Conservation (phyloP, 441 rosid species). For the Adansonia grandidieri region DNA sequence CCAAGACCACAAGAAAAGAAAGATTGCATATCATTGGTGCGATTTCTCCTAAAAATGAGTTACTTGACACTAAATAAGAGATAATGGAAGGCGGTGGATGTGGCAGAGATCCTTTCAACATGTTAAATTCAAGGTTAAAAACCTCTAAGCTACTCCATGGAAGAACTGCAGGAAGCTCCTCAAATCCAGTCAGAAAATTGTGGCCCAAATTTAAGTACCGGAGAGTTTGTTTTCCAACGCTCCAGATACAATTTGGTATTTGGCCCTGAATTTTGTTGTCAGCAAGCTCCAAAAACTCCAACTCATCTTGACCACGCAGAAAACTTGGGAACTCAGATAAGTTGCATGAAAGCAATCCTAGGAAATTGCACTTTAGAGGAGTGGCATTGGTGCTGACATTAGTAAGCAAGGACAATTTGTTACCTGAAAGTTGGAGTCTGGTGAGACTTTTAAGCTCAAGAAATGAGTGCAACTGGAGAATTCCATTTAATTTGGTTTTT, state of each 20-base stretch:
- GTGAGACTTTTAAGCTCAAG: constrained; percentile 6
- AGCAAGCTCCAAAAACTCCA: constrained; percentile 9
- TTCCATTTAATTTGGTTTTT: background rate
- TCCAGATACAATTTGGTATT: constrained; percentile 22
- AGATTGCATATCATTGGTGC: constrained; percentile 28
- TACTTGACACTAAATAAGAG: background rate
- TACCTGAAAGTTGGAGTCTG: constrained; percentile 10
- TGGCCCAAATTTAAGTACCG: background rate
- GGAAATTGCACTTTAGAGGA: background rate
- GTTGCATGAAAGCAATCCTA: constrained; percentile 21
- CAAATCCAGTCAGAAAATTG: constrained; percentile 18
- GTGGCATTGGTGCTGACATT: background rate
- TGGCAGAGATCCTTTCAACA: constrained; percentile 30
- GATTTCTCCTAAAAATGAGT: constrained; percentile 14
- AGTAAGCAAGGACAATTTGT: background rate
- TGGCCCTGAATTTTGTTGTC: constrained; percentile 13
- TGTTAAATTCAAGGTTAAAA: constrained; percentile 22
- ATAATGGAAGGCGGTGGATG: constrained; percentile 23
- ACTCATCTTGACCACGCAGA: constrained; percentile 17
- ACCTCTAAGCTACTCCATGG: constrained; percentile 15
- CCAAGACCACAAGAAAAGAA: background rate
- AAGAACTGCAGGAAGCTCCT: background rate
- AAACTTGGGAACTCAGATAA: constrained; percentile 21
- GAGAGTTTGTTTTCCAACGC: constrained; percentile 1
- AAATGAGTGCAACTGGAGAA: constrained; percentile 11